These are phyloP conservation scores for Selenicereus undatus DNA, from an alignment of 148 eudicot genomes.

Conservation along the genomic window DNA sequence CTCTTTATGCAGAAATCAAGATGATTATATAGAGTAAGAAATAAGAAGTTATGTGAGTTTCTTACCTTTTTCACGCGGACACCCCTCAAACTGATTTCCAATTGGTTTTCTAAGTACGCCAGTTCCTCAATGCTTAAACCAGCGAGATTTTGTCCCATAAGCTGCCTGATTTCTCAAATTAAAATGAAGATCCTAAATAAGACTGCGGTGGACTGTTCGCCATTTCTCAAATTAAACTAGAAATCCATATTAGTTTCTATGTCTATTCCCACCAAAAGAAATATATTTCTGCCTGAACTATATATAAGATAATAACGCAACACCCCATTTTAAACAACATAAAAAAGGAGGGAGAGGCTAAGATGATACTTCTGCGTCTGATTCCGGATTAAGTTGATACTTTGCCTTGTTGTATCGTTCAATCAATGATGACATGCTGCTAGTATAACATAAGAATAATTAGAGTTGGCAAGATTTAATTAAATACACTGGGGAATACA, in stretches of 20 bases:
- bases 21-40: neutral
- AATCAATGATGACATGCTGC: slow-evolving; percentile 69
- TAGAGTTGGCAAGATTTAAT: neutral
- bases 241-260: neutral
- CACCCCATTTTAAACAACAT: neutral
- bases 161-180: slow-evolving; percentile 42
- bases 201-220: neutral
- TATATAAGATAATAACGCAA: neutral
- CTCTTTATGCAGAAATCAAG: neutral
- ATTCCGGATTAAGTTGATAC: slow-evolving; percentile 41
- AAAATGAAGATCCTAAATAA: slow-evolving; percentile 1
- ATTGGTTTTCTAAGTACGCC: slow-evolving; percentile 56
- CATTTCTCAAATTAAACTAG: neutral
- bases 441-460: slow-evolving; percentile 1
- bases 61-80: slow-evolving; percentile 66
- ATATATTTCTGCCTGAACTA: neutral
- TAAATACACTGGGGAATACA: too few relatives aligned
- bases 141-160: slow-evolving; percentile 66
- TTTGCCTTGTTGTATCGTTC: slow-evolving; percentile 53
- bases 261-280: neutral
- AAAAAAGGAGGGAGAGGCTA: neutral
- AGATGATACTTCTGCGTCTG: slow-evolving; percentile 58
- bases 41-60: neutral
- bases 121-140: slow-evolving; percentile 59
- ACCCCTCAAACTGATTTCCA: slow-evolving; percentile 59